Evolutionary conservation across 495 filamentous ascomycete species (phyloP), one percentile per base, ranked within the genome.

Genomic region (Diplogelasinospora grovesii): DNA sequence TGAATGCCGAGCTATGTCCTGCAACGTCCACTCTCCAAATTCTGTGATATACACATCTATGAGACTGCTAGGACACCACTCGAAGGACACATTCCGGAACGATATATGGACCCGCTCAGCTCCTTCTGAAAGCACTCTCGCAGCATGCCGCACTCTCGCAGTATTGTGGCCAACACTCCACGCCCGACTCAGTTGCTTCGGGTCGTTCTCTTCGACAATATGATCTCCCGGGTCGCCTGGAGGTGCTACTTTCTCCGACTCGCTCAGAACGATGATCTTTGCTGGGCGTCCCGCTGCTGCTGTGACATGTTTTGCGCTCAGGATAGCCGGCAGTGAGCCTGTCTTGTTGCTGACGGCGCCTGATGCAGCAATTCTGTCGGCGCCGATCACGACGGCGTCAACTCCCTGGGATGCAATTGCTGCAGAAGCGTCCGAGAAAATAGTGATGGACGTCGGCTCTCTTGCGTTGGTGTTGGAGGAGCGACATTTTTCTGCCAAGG

Each of bases 311-410:
- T 61, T 71, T 0, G 73, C 70, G 32, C 68, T 58, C 1, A 81
- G 59, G 0, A 74, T 66, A 2, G 69, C 66, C 1, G 81, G 68
- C 0, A 83, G 52, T 0, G 76, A 79, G 3, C 82, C 81, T 0
- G 69, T 78, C 51, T 86, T 86, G 60, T 84, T 85, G 46, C 70
- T 74, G 4, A 83, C 73, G n/a, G 63, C 60, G 1, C 76, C 75
- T 8, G 68, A 65, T 0, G 60, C 50, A 8, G 75, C 69, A 22
- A 85, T 78, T 11, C 70, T 61, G 40, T 86, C 82, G 9, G 78
- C 78, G 5, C 82, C 82, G 3, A 86, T 61, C 0, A 84, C 50
- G 5, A 85, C 50, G 6, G 79, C 43, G 37, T 81, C 65, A 1
- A 75, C 60, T 8, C 51, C 58, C 3, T 49, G 31, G 0, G 68